A percentile compares a stretch with the other conserved stretches of the same genome.
These are phyloP conservation scores for Tetrapisispora nanseiensis DNA, from an alignment of 805 yeast genomes.

Conservation along the genomic window DNA sequence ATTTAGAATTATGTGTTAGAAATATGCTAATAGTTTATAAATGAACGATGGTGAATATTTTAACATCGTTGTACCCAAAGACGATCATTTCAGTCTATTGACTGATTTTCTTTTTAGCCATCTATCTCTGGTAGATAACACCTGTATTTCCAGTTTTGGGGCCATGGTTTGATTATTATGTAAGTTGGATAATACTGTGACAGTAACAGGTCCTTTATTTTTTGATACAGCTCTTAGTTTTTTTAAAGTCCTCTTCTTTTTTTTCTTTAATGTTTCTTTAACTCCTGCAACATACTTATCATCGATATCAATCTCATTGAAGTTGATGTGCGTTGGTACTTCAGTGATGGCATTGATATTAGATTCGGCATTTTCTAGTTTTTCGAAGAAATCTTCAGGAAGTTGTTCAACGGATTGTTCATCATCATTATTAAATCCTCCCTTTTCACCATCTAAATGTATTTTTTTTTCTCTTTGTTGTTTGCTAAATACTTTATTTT, in stretches of 20 bases:
- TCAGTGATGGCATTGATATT: conserved; percentile 8
- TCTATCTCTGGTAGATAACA: conserved; percentile 24
- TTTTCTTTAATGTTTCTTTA: conserved; percentile 12
- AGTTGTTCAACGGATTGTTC: conserved; percentile 30
- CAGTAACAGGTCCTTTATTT: conserved; percentile 36
- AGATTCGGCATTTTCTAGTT: conserved; percentile 15
- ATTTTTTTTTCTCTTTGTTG: conserved; percentile 27
- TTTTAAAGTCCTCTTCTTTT: conserved; percentile 29
- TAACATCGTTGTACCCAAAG: too few species aligned
- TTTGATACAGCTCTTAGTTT: conserved; percentile 22
- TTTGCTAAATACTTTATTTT: conserved; percentile 19
- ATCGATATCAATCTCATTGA: conserved; percentile 22
- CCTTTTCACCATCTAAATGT: conserved; percentile 10
- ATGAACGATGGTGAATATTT: too few species aligned
- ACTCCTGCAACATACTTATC: conserved; percentile 12
- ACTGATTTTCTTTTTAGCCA: conserved; percentile 28
- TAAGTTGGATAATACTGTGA: conserved; percentile 24
- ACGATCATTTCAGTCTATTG: conserved; percentile 19
- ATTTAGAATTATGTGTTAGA: not conserved
- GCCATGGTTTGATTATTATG: conserved; percentile 16
- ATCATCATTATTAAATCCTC: conserved; percentile 9
- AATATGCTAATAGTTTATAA: not conserved
- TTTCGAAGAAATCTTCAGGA: conserved; percentile 33
- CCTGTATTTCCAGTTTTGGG: conserved; percentile 21
- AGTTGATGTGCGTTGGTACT: conserved; percentile 29